A percentile compares a stretch with the other conserved stretches of the same genome.
phyloP scores from a whole-genome alignment of 179 eudicot genomes.

The Pouteria campechiana region DNA sequence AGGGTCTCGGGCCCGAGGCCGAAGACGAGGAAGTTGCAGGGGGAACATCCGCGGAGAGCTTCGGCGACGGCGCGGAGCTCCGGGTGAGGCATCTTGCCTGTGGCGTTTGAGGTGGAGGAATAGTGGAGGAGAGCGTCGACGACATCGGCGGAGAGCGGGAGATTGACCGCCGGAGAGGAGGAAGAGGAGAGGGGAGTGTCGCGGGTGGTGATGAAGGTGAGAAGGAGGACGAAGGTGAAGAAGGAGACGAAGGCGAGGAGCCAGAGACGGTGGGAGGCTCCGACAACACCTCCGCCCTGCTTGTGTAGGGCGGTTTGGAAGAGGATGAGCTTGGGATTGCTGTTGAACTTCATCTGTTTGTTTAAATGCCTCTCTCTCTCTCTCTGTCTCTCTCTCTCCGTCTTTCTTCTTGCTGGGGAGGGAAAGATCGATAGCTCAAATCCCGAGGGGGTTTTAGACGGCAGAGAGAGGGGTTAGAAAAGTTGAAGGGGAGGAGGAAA shows the following conservation, averaged over 20 bases:
- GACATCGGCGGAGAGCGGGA: constrained; percentile 34
- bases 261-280: constrained; percentile 64
- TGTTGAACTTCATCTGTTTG: too few species aligned
- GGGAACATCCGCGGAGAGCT: constrained; percentile 47
- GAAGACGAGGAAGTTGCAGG: constrained; percentile 65
- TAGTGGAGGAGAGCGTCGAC: constrained; percentile 74
- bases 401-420: too few species aligned
- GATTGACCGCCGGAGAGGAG: constrained; percentile 9
- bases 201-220: constrained; percentile 63
- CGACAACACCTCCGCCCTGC: too few species aligned
- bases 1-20: constrained; percentile 78
- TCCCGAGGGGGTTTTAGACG: too few species aligned
- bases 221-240: constrained; percentile 60
- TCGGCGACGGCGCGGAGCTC: constrained; percentile 65
- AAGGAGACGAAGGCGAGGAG: constrained; percentile 56
- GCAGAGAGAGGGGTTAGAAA: too few species aligned
- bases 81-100: constrained; percentile 53
- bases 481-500: too few species aligned
- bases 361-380: too few species aligned
- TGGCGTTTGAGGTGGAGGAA: constrained; percentile 57
- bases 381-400: too few species aligned
- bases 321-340: constrained; percentile 66
- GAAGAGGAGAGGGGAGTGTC: constrained; percentile 27
- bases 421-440: too few species aligned
- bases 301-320: constrained; percentile 82